Percentiles rank a stretch among this genome's conserved stretches.
Evolutionary conservation across 169 alveolate genomes (phyloP).

Genomic region (Eimeria praecox): DNA sequence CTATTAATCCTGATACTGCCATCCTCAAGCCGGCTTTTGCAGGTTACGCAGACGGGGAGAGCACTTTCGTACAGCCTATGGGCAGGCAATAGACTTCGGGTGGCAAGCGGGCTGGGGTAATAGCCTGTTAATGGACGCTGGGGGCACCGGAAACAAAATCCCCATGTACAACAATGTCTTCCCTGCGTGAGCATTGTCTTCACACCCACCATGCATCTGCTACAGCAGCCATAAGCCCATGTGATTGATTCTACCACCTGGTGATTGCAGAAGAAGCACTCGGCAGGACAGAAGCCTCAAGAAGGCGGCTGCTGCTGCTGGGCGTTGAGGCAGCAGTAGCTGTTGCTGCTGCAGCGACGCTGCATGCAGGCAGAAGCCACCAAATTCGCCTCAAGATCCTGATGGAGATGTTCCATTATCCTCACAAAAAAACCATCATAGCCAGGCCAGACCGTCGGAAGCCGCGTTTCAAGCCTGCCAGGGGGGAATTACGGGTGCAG

Average conservation of each 20-base stretch:
- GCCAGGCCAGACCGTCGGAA: neutral
- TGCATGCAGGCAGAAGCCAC: neutral
- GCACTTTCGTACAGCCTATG: neutral
- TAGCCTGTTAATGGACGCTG: neutral
- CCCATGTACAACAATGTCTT: neutral
- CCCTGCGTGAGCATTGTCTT: constrained; percentile 31
- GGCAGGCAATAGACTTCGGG: neutral
- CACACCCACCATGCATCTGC: neutral
- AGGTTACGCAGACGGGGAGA: neutral
- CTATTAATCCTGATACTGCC: neutral
- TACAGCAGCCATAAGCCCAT: neutral
- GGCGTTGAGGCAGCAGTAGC: constrained; percentile 6
- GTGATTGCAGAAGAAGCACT: neutral
- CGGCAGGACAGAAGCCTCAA: neutral
- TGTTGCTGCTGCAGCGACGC: constrained; percentile 15
- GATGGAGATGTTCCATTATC: neutral
- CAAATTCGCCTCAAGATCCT: neutral
- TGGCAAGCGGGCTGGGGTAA: neutral
- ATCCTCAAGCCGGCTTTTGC: neutral
- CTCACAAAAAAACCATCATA: neutral
- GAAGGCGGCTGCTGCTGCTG: constrained; percentile 31
- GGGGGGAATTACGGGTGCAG: neutral
- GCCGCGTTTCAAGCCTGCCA: neutral
- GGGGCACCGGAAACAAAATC: neutral
- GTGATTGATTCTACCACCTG: neutral